phyloP scores from a whole-genome alignment of 495 filamentous ascomycete genomes.

The Alectoria sarmentosa region DNA sequence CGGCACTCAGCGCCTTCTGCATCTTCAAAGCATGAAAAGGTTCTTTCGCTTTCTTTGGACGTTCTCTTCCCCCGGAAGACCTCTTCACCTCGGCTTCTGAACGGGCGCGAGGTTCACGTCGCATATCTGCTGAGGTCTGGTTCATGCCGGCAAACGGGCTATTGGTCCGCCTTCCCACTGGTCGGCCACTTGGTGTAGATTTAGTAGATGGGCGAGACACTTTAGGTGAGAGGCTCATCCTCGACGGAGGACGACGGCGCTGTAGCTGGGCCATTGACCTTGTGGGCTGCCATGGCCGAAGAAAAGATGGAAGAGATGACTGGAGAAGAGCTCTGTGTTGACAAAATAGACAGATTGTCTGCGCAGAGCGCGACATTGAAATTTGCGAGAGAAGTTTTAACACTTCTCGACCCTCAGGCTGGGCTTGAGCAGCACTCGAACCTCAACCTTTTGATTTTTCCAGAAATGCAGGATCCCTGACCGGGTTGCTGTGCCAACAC shows the following conservation, averaged over 20 bases:
- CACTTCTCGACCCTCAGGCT: too few species aligned
- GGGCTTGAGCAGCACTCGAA: too few species aligned
- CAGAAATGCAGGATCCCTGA: slow-evolving; percentile 5
- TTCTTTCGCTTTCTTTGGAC: slow-evolving; percentile 37
- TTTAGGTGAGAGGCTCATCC: slow-evolving; percentile 71
- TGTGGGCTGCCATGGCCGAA: slow-evolving; percentile 33
- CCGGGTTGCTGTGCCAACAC: slow-evolving; percentile 17
- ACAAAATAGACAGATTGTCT: slow-evolving; percentile 33
- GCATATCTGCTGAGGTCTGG: slow-evolving; percentile 57
- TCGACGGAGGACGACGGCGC: slow-evolving; percentile 48
- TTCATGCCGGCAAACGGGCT: slow-evolving; percentile 80
- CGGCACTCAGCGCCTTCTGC: slow-evolving; percentile 67
- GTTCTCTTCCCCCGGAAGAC: slow-evolving; percentile 30
- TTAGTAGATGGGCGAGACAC: slow-evolving; percentile 51
- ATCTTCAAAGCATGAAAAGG: slow-evolving; percentile 88
- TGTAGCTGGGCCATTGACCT: slow-evolving; percentile 38
- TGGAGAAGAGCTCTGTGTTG: slow-evolving; percentile 29
- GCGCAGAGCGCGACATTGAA: slow-evolving; percentile 15
- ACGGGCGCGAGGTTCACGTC: slow-evolving; percentile 32
- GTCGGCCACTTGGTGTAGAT: slow-evolving; percentile 29
- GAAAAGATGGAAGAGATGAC: slow-evolving; percentile 10
- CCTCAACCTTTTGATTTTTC: not conserved
- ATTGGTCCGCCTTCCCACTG: slow-evolving; percentile 22
- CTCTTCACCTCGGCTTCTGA: slow-evolving; percentile 38
- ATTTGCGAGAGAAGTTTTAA: not conserved